Evolutionary conservation across 768 basidiomycete genomes (phyloP).

Genomic region (Pholiota molesta): DNA sequence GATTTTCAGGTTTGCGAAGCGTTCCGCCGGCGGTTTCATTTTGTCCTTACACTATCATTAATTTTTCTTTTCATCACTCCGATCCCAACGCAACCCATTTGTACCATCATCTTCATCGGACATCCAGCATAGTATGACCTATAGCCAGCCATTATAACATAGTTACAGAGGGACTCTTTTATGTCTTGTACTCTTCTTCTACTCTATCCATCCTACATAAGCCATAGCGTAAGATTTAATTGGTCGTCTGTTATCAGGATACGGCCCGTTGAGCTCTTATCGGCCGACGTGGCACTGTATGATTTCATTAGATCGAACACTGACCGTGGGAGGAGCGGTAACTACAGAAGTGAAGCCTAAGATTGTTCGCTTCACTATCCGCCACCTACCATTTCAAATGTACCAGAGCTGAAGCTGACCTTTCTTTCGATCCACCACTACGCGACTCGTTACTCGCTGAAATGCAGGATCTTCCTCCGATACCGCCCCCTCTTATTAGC

Average conservation of each 20-base stretch:
- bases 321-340: slow-evolving; percentile 4
- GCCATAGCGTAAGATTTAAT: background rate
- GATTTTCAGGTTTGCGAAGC: background rate
- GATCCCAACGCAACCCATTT: background rate
- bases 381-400: background rate
- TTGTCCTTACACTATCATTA: background rate
- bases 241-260: background rate
- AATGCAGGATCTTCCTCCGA: slow-evolving; percentile 23
- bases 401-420: slow-evolving; percentile 7
- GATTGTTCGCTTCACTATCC: slow-evolving; percentile 4
- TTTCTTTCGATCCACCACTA: background rate
- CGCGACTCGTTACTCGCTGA: background rate
- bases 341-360: background rate
- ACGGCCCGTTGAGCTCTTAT: background rate
- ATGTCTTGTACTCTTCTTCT: background rate
- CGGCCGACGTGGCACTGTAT: background rate
- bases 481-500: slow-evolving; percentile 36
- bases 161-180: background rate
- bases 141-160: background rate
- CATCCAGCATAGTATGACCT: background rate
- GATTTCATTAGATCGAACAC: background rate
- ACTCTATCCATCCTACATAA: background rate
- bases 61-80: background rate
- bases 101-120: slow-evolving; percentile 4
- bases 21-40: background rate